Base-by-base conservation (phyloP, 257 asterid genomes). In the Ilex aquifolium region DNA sequence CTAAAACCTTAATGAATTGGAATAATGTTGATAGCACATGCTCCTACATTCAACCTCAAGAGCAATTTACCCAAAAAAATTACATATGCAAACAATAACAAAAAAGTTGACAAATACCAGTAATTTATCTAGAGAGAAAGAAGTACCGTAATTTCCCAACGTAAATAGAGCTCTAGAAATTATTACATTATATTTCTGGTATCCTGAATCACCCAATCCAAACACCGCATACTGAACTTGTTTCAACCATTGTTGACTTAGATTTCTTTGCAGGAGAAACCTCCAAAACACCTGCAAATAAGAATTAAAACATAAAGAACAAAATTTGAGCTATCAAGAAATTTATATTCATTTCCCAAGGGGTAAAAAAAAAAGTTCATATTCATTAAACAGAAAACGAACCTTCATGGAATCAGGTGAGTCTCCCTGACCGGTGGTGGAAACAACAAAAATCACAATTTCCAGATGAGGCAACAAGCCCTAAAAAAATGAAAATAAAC, bases 391-490 rank as follows among this genome's bases (percentile, higher is more conserved):
- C 16, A 40, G 16, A 52, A 39, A 29, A 39, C 62, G 36, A 58
- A 93, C 99, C 99, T 93, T 93, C 87, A 93, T 85, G 39, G 97
- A 76, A 55, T 85, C 96, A 13, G 99, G 99, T 60, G 79, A 72
- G 59, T 93, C 99, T 57, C 99, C 99, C 81, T 93, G 99, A 44
- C 99, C 99, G 14, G 95, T 90, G 67, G 97, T 93, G 60, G 99
- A 85, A 68, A 87, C 99, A 76, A 93, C 92, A 79, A 90, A 90
- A 57, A 90, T 73, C 53, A 90, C 90, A 2, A 73, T 76, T 57
- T 69, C 79, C 71, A 70, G 76, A 48, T 31, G 65, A 63, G 91
- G 80, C 69, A 93, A 82, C 59, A 67, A 78, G 52, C 73, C 67
- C 99, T 93, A 84, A 32, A n/a, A 14, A 21, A 60, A n/a, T 39